These are phyloP conservation scores for Debaryomyces sp. DNA, from an alignment of 1,139 yeast species.

Conservation along the genomic window DNA sequence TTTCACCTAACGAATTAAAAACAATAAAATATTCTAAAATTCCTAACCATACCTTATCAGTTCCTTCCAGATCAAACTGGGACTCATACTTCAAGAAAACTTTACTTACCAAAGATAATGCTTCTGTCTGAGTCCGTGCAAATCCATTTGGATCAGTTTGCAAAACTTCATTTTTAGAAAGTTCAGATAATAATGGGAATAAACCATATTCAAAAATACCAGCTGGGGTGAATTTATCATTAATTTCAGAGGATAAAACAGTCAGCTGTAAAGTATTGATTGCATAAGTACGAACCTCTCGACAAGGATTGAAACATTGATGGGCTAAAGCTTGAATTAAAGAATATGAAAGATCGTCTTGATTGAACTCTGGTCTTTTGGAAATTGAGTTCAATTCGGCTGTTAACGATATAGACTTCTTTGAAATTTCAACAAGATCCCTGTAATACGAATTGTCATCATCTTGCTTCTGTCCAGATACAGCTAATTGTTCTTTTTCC, in stretches of 20 bases:
- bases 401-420: slow-evolving; percentile 64
- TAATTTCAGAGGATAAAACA: slow-evolving; percentile 36
- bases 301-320: slow-evolving; percentile 87
- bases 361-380: slow-evolving; percentile 26
- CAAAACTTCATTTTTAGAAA: slow-evolving; percentile 67
- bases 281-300: slow-evolving; percentile 72
- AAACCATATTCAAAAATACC: slow-evolving; percentile 73
- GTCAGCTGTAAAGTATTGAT: slow-evolving; percentile 54
- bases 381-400: slow-evolving; percentile 44
- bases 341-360: slow-evolving; percentile 53
- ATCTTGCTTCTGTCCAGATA: slow-evolving; percentile 8
- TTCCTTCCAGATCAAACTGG: slow-evolving; percentile 25
- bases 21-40: slow-evolving; percentile 35
- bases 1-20: slow-evolving; percentile 25
- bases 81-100: slow-evolving; percentile 59
- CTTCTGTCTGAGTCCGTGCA: slow-evolving; percentile 64
- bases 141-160: slow-evolving; percentile 68
- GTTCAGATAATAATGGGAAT: slow-evolving; percentile 70
- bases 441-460: slow-evolving; percentile 48
- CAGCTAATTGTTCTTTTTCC: slow-evolving; percentile 15
- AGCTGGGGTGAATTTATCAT: slow-evolving; percentile 39
- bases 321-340: slow-evolving; percentile 79
- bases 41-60: slow-evolving; percentile 37
- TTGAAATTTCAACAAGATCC: slow-evolving; percentile 58
- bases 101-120: slow-evolving; percentile 68